Conservation (phyloP, 1,284 basidiomycete species). For the Trametes pubescens region DNA sequence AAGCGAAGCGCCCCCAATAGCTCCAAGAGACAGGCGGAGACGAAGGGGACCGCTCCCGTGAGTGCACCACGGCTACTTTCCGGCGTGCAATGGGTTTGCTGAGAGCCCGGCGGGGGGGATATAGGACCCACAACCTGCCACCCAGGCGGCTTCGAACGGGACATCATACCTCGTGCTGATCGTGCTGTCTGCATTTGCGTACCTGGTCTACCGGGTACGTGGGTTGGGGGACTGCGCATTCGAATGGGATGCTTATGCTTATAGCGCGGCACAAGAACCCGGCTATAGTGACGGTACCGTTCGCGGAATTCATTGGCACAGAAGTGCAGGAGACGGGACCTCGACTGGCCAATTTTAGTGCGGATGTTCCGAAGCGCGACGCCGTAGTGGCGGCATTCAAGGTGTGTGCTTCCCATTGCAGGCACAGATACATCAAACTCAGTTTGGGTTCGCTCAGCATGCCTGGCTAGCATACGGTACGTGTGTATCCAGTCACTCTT, state of each 20-base stretch:
- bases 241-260: conserved; percentile 1
- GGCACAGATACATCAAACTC: neutral
- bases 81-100: neutral
- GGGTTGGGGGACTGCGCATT: neutral
- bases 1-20: conserved; percentile 8
- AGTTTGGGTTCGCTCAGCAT: conserved; percentile 54
- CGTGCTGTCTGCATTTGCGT: conserved; percentile 26
- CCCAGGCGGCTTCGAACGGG: conserved; percentile 11
- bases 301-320: conserved; percentile 30
- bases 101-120: neutral
- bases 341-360: conserved; percentile 45
- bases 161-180: conserved; percentile 25
- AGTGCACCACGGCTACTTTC: neutral
- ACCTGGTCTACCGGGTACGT: conserved; percentile 27
- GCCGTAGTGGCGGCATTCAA: conserved; percentile 82
- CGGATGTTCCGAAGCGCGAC: conserved; percentile 69
- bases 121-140: neutral
- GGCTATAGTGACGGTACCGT: conserved; percentile 21
- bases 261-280: conserved; percentile 23
- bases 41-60: neutral
- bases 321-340: conserved; percentile 28
- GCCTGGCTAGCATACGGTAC: conserved; percentile 84
- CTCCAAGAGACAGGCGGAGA: neutral
- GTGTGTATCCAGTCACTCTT: conserved; percentile 29
- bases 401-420: conserved; percentile 52